Conservation (phyloP, 768 basidiomycete species). For the Leccinellum rugosiceps region DNA sequence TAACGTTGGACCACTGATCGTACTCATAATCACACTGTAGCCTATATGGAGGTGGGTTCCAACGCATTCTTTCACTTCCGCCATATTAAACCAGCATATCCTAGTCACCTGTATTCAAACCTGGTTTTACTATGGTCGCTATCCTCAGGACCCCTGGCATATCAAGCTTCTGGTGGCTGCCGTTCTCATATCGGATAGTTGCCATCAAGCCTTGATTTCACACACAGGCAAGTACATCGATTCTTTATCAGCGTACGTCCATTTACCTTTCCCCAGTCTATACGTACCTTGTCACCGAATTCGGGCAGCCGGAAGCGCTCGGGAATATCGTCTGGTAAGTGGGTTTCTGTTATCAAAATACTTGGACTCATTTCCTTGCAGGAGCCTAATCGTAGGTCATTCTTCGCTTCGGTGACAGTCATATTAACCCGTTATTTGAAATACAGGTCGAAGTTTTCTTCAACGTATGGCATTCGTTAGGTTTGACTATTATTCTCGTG, state of each 20-base stretch:
- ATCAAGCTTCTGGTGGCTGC: constrained; percentile 47
- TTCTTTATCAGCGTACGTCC: too few relatives aligned
- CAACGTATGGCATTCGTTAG: constrained; percentile 34
- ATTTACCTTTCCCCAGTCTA: constrained; percentile 37
- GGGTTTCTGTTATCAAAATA: not conserved
- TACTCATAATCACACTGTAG: constrained; percentile 27
- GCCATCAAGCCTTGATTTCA: constrained; percentile 56
- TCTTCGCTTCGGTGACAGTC: not conserved
- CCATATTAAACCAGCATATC: constrained; percentile 1
- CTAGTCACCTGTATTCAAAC: constrained; percentile 57
- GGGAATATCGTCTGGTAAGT: constrained; percentile 44
- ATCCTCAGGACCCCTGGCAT: constrained; percentile 52
- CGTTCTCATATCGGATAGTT: constrained; percentile 51
- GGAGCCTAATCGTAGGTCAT: constrained; percentile 27
- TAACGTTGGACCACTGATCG: constrained; percentile 1
- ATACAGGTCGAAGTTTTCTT: constrained; percentile 50
- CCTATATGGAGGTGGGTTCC: constrained; percentile 46
- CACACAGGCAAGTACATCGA: constrained; percentile 42
- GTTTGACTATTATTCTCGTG: not conserved
- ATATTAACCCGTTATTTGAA: not conserved
- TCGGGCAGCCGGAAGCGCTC: constrained; percentile 29
- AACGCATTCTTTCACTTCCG: not conserved
- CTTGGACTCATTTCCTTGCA: constrained; percentile 5
- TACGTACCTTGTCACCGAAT: constrained; percentile 45
- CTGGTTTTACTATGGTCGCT: constrained; percentile 50